These are phyloP conservation scores for Datisca glomerata DNA, from an alignment of 306 rosid species.

Conservation along the genomic window DNA sequence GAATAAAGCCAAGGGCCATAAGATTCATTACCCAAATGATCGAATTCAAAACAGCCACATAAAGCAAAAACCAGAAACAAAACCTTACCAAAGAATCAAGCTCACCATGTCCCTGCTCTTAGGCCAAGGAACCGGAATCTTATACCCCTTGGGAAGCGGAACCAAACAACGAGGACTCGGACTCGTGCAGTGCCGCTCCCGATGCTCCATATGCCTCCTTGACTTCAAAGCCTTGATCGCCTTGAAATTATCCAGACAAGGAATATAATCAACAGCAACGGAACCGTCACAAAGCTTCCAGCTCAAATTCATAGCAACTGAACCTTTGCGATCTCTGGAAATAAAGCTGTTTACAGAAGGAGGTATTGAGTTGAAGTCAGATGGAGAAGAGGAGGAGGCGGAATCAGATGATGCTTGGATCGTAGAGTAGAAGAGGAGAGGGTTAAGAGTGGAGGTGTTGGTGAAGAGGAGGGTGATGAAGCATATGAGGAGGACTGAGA, in stretches of 20 bases:
- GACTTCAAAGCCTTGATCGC: slow-evolving; percentile 62
- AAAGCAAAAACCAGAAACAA: slow-evolving; percentile 1
- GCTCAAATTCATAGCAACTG: slow-evolving; percentile 4
- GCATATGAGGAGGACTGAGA: slow-evolving; percentile 36
- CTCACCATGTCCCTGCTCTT: slow-evolving; percentile 99
- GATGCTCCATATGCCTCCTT: slow-evolving; percentile 87
- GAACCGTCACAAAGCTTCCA: slow-evolving; percentile 62
- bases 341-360: neutral
- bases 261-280: slow-evolving; percentile 45
- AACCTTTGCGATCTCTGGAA: neutral
- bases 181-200: slow-evolving; percentile 81
- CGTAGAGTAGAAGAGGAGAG: slow-evolving; percentile 28
- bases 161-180: slow-evolving; percentile 42
- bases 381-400: neutral
- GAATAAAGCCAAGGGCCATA: too few species aligned
- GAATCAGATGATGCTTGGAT: slow-evolving; percentile 9
- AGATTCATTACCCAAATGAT: too few species aligned
- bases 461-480: slow-evolving; percentile 39
- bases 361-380: neutral
- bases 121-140: slow-evolving; percentile 68
- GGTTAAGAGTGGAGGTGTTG: slow-evolving; percentile 21
- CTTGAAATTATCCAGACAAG: slow-evolving; percentile 66
- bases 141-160: slow-evolving; percentile 62
- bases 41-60: neutral
- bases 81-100: slow-evolving; percentile 59